These are phyloP conservation scores for Sarocladiaceae sp. DNA, from an alignment of 2,329 filamentous ascomycete species.

Conservation along the genomic window DNA sequence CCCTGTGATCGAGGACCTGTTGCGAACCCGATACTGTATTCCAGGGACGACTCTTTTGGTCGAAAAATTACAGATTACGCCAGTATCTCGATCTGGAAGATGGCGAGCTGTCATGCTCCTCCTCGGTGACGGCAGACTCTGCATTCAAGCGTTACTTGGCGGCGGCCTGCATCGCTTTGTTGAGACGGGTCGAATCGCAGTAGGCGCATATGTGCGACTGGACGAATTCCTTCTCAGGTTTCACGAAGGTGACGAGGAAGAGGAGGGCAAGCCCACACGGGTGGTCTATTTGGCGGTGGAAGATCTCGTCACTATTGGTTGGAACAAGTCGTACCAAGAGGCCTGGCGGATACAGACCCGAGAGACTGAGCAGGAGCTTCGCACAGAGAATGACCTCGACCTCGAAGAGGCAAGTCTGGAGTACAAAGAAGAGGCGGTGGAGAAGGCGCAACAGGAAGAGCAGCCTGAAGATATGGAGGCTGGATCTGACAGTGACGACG, in stretches of 20 bases:
- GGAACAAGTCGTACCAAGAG: conserved; percentile 36
- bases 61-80: conserved; percentile 35
- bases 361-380: neutral
- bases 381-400: conserved; percentile 7
- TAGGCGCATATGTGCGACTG: conserved; percentile 47
- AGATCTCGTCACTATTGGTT: conserved; percentile 42
- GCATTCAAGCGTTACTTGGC: conserved; percentile 47
- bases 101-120: conserved; percentile 44
- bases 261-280: conserved; percentile 10
- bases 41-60: conserved; percentile 47
- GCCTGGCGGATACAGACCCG: conserved; percentile 15
- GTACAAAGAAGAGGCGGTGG: neutral
- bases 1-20: conserved; percentile 43
- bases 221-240: conserved; percentile 34
- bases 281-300: conserved; percentile 44
- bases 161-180: conserved; percentile 44
- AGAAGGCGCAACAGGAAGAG: conserved; percentile 5
- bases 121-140: conserved; percentile 49
- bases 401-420: neutral
- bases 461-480: neutral
- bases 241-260: conserved; percentile 13
- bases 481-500: neutral
- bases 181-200: conserved; percentile 37
- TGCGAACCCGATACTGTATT: conserved; percentile 43
- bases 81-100: conserved; percentile 28